A percentile compares a stretch with the other conserved stretches of the same genome.
Evolutionary conservation across 2,329 filamentous ascomycete species (phyloP).

Genomic region (Beauveria pseudobassiana): DNA sequence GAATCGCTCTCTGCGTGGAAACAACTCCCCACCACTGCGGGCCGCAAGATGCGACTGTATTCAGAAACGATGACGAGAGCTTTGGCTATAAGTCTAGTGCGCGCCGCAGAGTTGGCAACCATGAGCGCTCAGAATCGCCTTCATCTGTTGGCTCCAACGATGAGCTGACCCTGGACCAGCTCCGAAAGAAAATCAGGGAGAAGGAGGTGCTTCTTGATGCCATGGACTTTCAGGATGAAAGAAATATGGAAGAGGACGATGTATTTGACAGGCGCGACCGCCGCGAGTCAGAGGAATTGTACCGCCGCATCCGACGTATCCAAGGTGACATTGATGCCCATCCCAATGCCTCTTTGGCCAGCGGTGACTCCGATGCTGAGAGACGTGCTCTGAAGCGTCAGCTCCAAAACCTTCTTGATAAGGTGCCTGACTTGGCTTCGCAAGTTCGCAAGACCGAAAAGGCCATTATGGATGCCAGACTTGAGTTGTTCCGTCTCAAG

Average conservation of each 20-base stretch:
- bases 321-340: slow-evolving; percentile 94
- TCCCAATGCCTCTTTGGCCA: slow-evolving; percentile 63
- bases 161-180: slow-evolving; percentile 76
- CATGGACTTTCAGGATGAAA: slow-evolving; percentile 93
- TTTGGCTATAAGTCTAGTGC: slow-evolving; percentile 91
- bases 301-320: slow-evolving; percentile 80
- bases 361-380: slow-evolving; percentile 80
- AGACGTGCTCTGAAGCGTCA: slow-evolving; percentile 79
- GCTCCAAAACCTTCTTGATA: slow-evolving; percentile 80
- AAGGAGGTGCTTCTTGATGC: slow-evolving; percentile 92
- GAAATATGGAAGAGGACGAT: slow-evolving; percentile 82
- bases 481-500: slow-evolving; percentile 88
- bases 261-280: slow-evolving; percentile 83
- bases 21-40: slow-evolving; percentile 46
- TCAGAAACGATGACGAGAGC: slow-evolving; percentile 91
- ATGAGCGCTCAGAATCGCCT: slow-evolving; percentile 72
- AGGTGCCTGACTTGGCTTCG: slow-evolving; percentile 84
- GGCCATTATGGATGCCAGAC: slow-evolving; percentile 80
- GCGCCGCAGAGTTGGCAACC: slow-evolving; percentile 67
- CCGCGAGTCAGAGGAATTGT: slow-evolving; percentile 87
- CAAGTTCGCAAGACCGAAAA: slow-evolving; percentile 87
- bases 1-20: slow-evolving; percentile 78
- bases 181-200: slow-evolving; percentile 88
- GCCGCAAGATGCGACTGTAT: slow-evolving; percentile 88
- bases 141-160: slow-evolving; percentile 64